Evolutionary conservation across 345 rosid species (phyloP).

Genomic region (Heritiera littoralis): DNA sequence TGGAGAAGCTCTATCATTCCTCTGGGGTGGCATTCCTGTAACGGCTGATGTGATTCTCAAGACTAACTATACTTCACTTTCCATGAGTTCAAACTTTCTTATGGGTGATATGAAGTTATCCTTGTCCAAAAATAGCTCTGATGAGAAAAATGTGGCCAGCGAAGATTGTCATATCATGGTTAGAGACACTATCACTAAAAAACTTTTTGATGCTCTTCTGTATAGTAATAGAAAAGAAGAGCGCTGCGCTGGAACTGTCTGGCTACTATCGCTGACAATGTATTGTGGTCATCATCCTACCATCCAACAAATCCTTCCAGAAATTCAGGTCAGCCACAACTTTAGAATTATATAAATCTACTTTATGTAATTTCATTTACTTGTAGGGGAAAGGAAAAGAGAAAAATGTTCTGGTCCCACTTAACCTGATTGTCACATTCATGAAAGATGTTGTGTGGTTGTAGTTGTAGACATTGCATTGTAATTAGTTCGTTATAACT

Average conservation of each 20-base stretch:
- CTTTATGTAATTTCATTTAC: conserved; percentile 14
- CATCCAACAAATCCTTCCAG: conserved; percentile 87
- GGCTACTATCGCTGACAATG: conserved; percentile 87
- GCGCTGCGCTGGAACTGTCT: conserved; percentile 96
- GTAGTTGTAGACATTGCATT: conserved; percentile 1
- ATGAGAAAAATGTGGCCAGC: conserved; percentile 43
- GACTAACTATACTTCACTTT: conserved; percentile 86
- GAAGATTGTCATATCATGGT: conserved; percentile 51
- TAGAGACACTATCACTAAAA: conserved; percentile 67
- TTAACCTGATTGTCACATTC: not conserved
- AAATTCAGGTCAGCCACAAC: conserved; percentile 76
- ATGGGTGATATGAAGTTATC: conserved; percentile 67
- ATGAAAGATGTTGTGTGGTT: not conserved
- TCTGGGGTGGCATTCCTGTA: conserved; percentile 94
- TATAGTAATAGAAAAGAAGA: conserved; percentile 92
- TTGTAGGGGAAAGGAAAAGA: not conserved
- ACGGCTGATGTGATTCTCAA: conserved; percentile 85
- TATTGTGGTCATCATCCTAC: conserved; percentile 85
- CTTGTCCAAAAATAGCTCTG: conserved; percentile 39
- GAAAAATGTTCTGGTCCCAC: not conserved
- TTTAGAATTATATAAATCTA: conserved; percentile 11
- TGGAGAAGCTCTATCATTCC: conserved; percentile 90
- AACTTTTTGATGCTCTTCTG: conserved; percentile 80
- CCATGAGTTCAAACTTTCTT: conserved; percentile 80
- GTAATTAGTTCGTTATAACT: not conserved